Evolutionary conservation across 1,139 yeast genomes (phyloP).

Genomic region (Candida sp.): DNA sequence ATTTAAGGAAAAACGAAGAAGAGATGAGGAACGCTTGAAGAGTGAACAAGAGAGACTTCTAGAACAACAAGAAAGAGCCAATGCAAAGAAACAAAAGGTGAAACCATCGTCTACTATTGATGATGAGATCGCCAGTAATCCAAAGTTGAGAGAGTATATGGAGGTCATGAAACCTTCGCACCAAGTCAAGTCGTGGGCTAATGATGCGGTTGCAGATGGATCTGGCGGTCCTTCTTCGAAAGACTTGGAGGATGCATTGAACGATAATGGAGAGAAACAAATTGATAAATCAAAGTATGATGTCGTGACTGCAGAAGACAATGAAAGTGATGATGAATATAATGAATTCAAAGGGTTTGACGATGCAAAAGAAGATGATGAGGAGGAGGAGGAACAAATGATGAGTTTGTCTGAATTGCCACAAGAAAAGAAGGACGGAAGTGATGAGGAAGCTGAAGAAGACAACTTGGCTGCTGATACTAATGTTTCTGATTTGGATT

Average conservation of each 20-base stretch:
- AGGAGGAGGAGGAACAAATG: too few species aligned
- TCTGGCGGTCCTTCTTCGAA: slow-evolving; percentile 53
- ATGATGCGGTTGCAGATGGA: slow-evolving; percentile 63
- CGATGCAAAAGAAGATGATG: too few species aligned
- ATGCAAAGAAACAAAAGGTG: slow-evolving; percentile 25
- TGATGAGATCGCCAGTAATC: slow-evolving; percentile 63
- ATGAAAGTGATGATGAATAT: slow-evolving; percentile 72
- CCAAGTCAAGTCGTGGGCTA: slow-evolving; percentile 73
- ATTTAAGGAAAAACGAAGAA: slow-evolving; percentile 64
- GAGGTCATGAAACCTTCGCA: slow-evolving; percentile 82
- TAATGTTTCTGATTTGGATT: slow-evolving; percentile 78
- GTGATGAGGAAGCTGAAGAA: slow-evolving; percentile 18
- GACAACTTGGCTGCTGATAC: slow-evolving; percentile 51
- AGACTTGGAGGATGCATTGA: slow-evolving; percentile 45
- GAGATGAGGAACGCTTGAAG: slow-evolving; percentile 55
- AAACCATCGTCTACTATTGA: slow-evolving; percentile 42
- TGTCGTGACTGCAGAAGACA: slow-evolving; percentile 38
- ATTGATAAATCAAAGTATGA: slow-evolving; percentile 18
- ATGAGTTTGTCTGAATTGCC: slow-evolving; percentile 19
- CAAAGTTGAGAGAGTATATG: slow-evolving; percentile 77
- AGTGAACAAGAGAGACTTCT: slow-evolving; percentile 58
- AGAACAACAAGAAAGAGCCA: slow-evolving; percentile 42
- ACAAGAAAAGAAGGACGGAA: slow-evolving; percentile 14
- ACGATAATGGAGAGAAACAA: slow-evolving; percentile 22
- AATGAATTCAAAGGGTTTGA: slow-evolving; percentile 49